Evolutionary conservation across 2,329 filamentous ascomycete genomes (phyloP), one percentile per base, ranked within the genome.

Genomic region (Talaromyces sp.): DNA sequence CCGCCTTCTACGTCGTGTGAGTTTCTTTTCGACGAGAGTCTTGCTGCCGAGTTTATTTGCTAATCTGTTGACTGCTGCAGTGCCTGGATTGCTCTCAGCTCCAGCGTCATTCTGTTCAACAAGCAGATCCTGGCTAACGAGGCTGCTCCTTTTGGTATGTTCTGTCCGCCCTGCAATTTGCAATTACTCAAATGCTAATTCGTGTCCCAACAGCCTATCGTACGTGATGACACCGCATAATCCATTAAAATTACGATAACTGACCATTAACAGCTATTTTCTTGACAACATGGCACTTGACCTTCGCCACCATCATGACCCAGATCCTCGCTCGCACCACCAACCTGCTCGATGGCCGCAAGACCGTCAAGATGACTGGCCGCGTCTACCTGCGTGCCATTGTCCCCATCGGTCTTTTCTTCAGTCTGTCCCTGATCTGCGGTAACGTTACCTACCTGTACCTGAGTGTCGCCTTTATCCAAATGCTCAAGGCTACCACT

Each of bases 401-500:
- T 67, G 88, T 97, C 41, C 93, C 93, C 60, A 97, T 97, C 70
- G 93, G 93, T 66, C 78, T 96, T 73, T 95, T 96, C 81, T 97
- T 97, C 86, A 94, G 90, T 74, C 81, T 97, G 81, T 94, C 89
- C 77, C 84, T 97, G 81, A 97, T 97, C 74, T 97, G 92, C 78
- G 92, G 92, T 72, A 97, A 97, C 81, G 79, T 96, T 78, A 92
- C 93, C 68, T 97, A 97, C 74, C 85, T 97, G 59, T 96, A 97
- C 78, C 85, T 97, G 63, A 94, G 89, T 67, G 93, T 97, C 61
- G 90, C 93, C 62, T 97, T 97, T 77, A 97, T 97, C 71, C 93
- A 97, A 83, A 97, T 97, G 93, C 87, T 97, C 76, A 97, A 97
- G 89, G 94, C 94, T 66, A 97, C 92, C 50, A 97, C 91, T 32